Percentiles rank a stretch among this genome's conserved stretches.
These are phyloP conservation scores for Nakazawaea ernobii DNA, from an alignment of 805 yeast species.

Conservation along the genomic window DNA sequence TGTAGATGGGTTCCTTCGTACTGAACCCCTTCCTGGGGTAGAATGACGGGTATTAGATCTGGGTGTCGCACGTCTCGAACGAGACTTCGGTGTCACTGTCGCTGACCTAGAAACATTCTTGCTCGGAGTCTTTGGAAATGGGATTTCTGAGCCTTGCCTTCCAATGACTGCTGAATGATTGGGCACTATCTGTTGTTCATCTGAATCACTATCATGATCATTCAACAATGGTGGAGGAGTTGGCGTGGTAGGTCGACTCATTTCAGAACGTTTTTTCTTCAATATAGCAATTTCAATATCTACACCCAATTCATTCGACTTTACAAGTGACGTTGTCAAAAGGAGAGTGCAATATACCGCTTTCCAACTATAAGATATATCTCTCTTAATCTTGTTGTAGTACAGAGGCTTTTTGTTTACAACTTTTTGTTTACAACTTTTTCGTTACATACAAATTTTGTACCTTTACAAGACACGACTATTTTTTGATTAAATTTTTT, in stretches of 20 bases:
- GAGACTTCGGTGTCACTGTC: constrained; percentile 8
- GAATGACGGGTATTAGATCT: constrained; percentile 13
- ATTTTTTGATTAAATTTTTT: not conserved
- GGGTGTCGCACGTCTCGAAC: constrained; percentile 7
- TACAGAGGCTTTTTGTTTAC: too few species aligned
- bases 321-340: too few species aligned
- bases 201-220: constrained; percentile 5
- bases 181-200: constrained; percentile 4
- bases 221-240: constrained; percentile 2
- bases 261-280: not conserved
- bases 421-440: too few species aligned
- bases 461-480: too few species aligned
- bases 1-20: constrained; percentile 23
- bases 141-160: not conserved
- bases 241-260: constrained; percentile 5
- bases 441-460: too few species aligned
- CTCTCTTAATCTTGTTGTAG: too few species aligned
- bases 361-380: too few species aligned
- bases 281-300: not conserved
- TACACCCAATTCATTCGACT: too few species aligned
- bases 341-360: too few species aligned
- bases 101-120: constrained; percentile 2
- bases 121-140: constrained; percentile 11
- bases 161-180: constrained; percentile 4
- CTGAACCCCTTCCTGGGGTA: constrained; percentile 15